These are phyloP conservation scores for Psilocybe subaeruginosa DNA, from an alignment of 768 basidiomycete genomes.

Conservation along the genomic window DNA sequence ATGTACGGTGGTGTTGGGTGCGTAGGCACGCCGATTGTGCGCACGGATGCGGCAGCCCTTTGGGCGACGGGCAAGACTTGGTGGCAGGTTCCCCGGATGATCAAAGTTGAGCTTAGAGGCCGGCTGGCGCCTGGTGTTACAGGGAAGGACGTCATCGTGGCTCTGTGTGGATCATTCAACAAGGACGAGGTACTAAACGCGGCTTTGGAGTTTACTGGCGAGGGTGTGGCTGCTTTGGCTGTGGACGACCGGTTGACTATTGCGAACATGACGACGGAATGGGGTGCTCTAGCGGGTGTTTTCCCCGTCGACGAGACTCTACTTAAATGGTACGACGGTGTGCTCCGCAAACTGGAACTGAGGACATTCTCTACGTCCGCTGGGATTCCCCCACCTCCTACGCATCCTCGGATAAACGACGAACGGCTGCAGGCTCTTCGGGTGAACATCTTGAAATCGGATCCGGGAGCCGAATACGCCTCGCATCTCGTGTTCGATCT, in stretches of 20 bases:
- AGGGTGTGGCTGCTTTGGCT: slow-evolving; percentile 74
- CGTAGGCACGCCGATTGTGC: slow-evolving; percentile 95
- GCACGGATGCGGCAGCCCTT: slow-evolving; percentile 91
- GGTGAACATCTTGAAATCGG: slow-evolving; percentile 58
- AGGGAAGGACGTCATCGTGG: slow-evolving; percentile 98
- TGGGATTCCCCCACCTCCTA: slow-evolving; percentile 69
- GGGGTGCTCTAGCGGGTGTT: slow-evolving; percentile 95
- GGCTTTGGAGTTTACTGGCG: slow-evolving; percentile 94
- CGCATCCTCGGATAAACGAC: slow-evolving; percentile 87
- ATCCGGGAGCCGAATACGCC: slow-evolving; percentile 78
- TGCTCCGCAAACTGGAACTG: slow-evolving; percentile 72
- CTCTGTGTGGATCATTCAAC: slow-evolving; percentile 35
- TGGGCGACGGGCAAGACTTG: slow-evolving; percentile 99
- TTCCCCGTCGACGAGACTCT: slow-evolving; percentile 91
- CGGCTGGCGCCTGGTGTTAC: slow-evolving; percentile 86
- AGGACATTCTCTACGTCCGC: slow-evolving; percentile 68
- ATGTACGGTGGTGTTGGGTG: slow-evolving; percentile 99
- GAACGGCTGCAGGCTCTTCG: slow-evolving; percentile 69
- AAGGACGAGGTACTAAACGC: slow-evolving; percentile 85
- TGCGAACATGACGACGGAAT: slow-evolving; percentile 99
- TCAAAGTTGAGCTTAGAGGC: slow-evolving; percentile 91
- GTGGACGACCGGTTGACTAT: slow-evolving; percentile 96
- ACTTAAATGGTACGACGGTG: slow-evolving; percentile 82
- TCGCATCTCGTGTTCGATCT: slow-evolving; percentile 91
- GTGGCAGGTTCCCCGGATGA: slow-evolving; percentile 99